These are phyloP conservation scores for Ustilago loliicola DNA, from an alignment of 1,284 basidiomycete genomes.

Conservation along the genomic window DNA sequence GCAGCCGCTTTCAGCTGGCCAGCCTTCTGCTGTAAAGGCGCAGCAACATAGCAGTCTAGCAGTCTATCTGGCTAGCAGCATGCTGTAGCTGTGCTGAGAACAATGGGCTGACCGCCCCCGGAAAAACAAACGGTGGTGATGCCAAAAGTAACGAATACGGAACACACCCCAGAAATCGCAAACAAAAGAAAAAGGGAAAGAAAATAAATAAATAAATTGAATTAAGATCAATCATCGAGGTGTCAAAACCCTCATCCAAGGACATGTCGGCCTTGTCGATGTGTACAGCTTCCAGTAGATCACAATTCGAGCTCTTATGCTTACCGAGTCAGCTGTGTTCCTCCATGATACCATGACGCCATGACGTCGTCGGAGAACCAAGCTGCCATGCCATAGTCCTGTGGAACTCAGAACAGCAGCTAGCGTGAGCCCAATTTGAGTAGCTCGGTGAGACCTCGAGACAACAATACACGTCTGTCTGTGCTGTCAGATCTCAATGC, in stretches of 20 bases:
- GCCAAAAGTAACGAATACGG: background rate
- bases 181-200: background rate
- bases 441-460: background rate
- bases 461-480: background rate
- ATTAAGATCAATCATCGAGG: background rate
- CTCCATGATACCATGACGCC: no score
- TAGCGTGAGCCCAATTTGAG: background rate
- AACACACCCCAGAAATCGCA: background rate
- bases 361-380: background rate
- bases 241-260: constrained; percentile 9
- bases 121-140: background rate
- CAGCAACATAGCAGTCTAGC: background rate
- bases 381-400: background rate
- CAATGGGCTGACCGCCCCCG: background rate
- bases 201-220: background rate
- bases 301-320: background rate
- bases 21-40: no score
- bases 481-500: background rate
- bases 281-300: background rate
- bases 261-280: background rate
- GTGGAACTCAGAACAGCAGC: background rate
- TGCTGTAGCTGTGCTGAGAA: background rate
- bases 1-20: background rate
- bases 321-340: background rate
- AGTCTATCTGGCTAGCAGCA: background rate